phyloP scores from a whole-genome alignment of 805 yeast genomes.

The Schizosaccharomyces osmophilus region DNA sequence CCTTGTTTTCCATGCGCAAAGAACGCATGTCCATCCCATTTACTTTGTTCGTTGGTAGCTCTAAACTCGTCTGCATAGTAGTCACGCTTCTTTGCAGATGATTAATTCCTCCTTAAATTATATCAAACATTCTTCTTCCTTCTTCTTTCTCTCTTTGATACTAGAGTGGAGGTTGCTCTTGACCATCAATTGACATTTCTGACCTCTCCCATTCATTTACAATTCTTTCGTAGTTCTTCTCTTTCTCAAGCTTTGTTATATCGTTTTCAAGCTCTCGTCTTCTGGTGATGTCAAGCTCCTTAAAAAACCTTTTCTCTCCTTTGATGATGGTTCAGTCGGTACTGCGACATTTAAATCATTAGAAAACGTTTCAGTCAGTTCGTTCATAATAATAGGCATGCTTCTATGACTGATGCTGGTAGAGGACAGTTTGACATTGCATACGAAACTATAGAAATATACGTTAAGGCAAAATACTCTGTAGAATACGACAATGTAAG shows the following conservation, averaged over 20 bases:
- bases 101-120: background rate
- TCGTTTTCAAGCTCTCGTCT: background rate
- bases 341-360: background rate
- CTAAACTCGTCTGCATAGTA: background rate
- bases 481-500: too few relatives aligned
- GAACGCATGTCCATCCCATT: background rate
- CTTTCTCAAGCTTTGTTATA: background rate
- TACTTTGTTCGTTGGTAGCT: background rate
- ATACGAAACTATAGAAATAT: too few relatives aligned
- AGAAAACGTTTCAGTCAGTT: background rate
- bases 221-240: background rate
- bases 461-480: too few relatives aligned
- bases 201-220: background rate
- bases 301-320: background rate
- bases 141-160: background rate
- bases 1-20: background rate
- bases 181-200: background rate
- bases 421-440: too few relatives aligned
- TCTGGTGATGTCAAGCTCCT: background rate
- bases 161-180: background rate
- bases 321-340: background rate
- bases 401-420: too few relatives aligned
- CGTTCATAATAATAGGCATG: background rate
- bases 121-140: background rate
- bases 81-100: background rate